These are phyloP conservation scores for Thalassiosira livingstoniorum DNA, from an alignment of 352 stramenopile species.

Conservation along the genomic window DNA sequence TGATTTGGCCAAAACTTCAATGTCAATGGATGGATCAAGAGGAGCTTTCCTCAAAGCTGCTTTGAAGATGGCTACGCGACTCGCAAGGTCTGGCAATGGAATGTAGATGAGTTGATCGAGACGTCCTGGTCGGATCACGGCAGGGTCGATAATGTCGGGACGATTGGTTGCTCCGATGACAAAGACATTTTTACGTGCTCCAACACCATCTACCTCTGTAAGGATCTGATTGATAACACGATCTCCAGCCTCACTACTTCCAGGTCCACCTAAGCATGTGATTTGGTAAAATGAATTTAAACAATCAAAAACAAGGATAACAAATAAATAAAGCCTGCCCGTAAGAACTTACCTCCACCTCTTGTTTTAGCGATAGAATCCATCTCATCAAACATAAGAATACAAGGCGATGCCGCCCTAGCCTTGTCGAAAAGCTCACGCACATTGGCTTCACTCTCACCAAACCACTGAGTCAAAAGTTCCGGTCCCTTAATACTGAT, in stretches of 20 bases:
- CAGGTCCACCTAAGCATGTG: conserved; percentile 80
- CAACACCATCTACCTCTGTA: conserved; percentile 98
- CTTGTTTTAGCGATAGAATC: conserved; percentile 98
- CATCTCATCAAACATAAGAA: conserved; percentile 99
- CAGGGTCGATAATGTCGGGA: conserved; percentile 95
- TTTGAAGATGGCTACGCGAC: conserved; percentile 88
- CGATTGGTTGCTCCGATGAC: conserved; percentile 98
- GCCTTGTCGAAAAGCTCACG: conserved; percentile 99
- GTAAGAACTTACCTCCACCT: conserved; percentile 84
- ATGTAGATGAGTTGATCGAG: conserved; percentile 97
- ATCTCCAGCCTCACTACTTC: conserved; percentile 92
- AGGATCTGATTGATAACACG: conserved; percentile 97
- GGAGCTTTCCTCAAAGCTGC: conserved; percentile 88
- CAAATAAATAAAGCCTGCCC: not conserved
- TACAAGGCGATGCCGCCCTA: conserved; percentile 96
- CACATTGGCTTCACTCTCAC: conserved; percentile 98
- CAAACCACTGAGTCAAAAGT: conserved; percentile 99
- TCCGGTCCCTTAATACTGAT: conserved; percentile 94
- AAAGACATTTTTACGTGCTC: conserved; percentile 92
- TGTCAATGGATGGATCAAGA: conserved; percentile 82
- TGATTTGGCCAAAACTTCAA: conserved; percentile 84
- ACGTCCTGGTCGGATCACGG: conserved; percentile 95
- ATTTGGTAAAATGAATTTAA: no score
- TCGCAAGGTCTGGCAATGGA: conserved; percentile 89
- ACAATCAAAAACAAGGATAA: no score